Evolutionary conservation across 169 alveolate genomes (phyloP).

Genomic region (Cryptosporidium muris): DNA sequence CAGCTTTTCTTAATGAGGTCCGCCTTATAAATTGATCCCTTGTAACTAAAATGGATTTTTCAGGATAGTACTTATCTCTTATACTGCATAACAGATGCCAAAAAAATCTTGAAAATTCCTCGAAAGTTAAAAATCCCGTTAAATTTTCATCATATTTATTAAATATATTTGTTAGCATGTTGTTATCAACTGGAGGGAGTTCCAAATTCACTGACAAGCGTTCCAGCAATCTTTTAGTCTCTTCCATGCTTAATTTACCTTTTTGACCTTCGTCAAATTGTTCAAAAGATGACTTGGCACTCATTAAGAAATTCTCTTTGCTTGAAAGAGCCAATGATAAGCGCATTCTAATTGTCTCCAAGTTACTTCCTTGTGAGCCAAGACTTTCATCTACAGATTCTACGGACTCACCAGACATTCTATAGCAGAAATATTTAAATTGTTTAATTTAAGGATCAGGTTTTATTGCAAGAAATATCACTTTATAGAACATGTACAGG

Average conservation of each 20-base stretch:
- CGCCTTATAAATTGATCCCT: constrained; percentile 75
- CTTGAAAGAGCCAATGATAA: constrained; percentile 64
- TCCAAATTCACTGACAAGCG: constrained; percentile 74
- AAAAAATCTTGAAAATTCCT: constrained; percentile 72
- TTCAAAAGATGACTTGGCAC: constrained; percentile 67
- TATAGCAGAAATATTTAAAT: too few relatives aligned
- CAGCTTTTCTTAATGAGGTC: constrained; percentile 50
- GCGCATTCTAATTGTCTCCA: constrained; percentile 46
- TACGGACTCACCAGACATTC: neutral
- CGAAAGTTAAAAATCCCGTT: constrained; percentile 62
- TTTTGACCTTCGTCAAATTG: constrained; percentile 71
- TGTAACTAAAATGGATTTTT: constrained; percentile 67
- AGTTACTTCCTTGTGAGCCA: neutral
- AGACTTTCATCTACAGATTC: neutral
- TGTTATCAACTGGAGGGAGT: constrained; percentile 76
- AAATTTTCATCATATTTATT: constrained; percentile 25
- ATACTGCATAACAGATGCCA: constrained; percentile 74
- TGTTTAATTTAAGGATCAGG: too few relatives aligned
- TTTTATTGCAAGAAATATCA: too few relatives aligned
- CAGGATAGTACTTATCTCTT: constrained; percentile 78
- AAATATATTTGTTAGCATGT: constrained; percentile 39
- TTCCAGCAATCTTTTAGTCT: constrained; percentile 52
- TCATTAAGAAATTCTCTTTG: constrained; percentile 50
- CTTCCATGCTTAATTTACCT: constrained; percentile 50
- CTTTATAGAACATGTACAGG: too few relatives aligned